Evolutionary conservation across 345 rosid species (phyloP), one percentile per base, ranked within the genome.

Genomic region (Toxicodendron radicans): DNA sequence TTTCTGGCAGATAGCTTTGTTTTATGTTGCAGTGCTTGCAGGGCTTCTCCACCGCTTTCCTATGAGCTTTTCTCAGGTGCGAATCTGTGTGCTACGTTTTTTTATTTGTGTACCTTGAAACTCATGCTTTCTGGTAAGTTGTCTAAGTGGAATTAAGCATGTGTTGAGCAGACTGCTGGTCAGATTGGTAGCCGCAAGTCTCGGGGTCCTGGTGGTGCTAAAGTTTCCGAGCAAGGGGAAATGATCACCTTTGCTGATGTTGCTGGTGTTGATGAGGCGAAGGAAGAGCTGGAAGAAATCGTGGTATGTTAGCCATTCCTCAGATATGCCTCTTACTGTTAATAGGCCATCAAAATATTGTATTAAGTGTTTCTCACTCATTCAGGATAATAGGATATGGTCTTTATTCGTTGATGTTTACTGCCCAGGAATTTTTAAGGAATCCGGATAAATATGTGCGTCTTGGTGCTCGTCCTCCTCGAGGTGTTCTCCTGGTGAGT

Each of bases 251-350:
- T 95, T 87, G 92, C 98, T 68, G 99, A 95, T 73, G 97, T 95
- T 77, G 99, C 98, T 38, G 98, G 98, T 73, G 91, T 93, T 24
- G 97, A 95, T 84, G 99, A 93, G 80, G 99, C 99, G 14, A 95
- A 91, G 84, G 99, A 95, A 82, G 99, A 95, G 86, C 85, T 95
- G 35, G 97, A 95, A 85, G 99, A 95, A 83, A 95, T 95, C 57
- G 98, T 95, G 87, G 99, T 95, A 88, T 66, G 82, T 69, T 75
- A 72, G 57, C 41, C 14, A 30, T 17, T 75, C 66, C 48, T 75
- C 52, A 16, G 23, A 60, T 54, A 18, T 7, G 18, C 57, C 56
- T 78, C 66, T 57, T n/a, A 54, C n/a, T 64, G 46, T 23, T 60
- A 6, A 54, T 58, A 71, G 52, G 45, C 53, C 12, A 23, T 77